Evolutionary conservation across 164 flowering plant genomes (phyloP).

Genomic region (Piper longum): DNA sequence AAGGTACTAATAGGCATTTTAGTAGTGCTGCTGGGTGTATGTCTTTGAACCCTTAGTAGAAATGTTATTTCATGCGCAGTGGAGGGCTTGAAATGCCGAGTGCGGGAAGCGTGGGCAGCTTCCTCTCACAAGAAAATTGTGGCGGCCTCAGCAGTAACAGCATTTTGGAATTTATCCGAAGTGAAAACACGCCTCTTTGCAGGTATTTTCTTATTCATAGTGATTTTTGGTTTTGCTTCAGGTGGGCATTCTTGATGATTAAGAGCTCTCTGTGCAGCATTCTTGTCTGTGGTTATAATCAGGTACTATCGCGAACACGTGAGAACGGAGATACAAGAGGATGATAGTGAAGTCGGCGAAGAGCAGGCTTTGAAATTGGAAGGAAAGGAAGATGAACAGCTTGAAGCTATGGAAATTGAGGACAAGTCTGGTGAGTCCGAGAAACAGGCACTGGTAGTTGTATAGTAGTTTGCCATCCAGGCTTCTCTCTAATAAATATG

Average conservation of each 20-base stretch:
- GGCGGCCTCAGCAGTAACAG: slow-evolving; percentile 22
- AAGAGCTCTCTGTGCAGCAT: slow-evolving; percentile 34
- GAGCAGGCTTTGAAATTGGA: slow-evolving; percentile 14
- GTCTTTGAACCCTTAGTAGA: slow-evolving; percentile 2
- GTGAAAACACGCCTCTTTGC: slow-evolving; percentile 25
- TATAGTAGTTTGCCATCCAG: neutral
- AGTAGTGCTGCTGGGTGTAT: neutral
- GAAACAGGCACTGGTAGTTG: neutral
- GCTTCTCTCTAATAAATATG: neutral
- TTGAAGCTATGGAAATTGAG: neutral
- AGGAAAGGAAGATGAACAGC: neutral
- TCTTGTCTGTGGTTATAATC: slow-evolving; percentile 47
- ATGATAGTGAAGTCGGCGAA: slow-evolving; percentile 11
- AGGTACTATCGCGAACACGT: slow-evolving; percentile 36
- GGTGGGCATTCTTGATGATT: too few species aligned
- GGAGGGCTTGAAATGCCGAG: slow-evolving; percentile 24
- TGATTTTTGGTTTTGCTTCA: too few species aligned
- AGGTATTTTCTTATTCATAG: slow-evolving; percentile 12
- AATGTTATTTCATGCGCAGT: slow-evolving; percentile 21
- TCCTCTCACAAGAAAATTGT: slow-evolving; percentile 32
- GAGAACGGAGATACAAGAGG: slow-evolving; percentile 13
- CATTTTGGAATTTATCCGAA: slow-evolving; percentile 31
- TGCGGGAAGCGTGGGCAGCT: slow-evolving; percentile 28
- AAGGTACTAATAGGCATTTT: slow-evolving; percentile 32
- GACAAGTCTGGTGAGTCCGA: neutral